Conservation (phyloP, 345 rosid genomes). For the Sisymbrium altissimum region DNA sequence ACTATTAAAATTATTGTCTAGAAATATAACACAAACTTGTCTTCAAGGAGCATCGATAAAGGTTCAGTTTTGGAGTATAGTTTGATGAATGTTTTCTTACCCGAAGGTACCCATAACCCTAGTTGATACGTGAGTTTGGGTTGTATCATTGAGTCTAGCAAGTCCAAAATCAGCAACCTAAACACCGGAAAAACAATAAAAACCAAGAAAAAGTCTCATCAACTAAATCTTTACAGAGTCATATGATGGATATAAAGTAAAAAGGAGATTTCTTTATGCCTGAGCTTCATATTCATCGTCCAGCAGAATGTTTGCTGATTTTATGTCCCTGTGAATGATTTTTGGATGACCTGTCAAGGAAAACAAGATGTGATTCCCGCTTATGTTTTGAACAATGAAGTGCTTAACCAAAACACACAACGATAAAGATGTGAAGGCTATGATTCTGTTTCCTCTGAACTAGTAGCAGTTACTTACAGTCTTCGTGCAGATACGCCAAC, state of each 20-base stretch:
- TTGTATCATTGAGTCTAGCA: constrained; percentile 79
- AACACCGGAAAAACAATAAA: neutral
- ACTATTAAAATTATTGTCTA: neutral
- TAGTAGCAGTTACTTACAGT: constrained; percentile 50
- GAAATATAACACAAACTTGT: neutral
- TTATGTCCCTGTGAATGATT: constrained; percentile 90
- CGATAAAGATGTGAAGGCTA: neutral
- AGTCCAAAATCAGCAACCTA: constrained; percentile 99
- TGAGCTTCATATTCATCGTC: constrained; percentile 79
- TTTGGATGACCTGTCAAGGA: constrained; percentile 72
- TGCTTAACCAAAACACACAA: neutral
- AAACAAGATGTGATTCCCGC: neutral
- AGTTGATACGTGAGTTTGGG: constrained; percentile 91
- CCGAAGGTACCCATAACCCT: constrained; percentile 98
- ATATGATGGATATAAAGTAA: neutral
- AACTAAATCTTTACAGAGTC: neutral
- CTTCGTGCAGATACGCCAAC: constrained; percentile 96
- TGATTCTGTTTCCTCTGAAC: neutral
- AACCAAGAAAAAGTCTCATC: constrained; percentile 1
- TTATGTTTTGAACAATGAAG: neutral
- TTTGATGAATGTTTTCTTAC: constrained; percentile 44
- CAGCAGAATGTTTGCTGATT: constrained; percentile 86
- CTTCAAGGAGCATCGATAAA: constrained; percentile 17
- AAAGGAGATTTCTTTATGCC: constrained; percentile 36
- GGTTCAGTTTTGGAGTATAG: constrained; percentile 24